These are phyloP conservation scores for Coniferiporia sulphurascens DNA, from an alignment of 1,284 basidiomycete genomes.

Conservation along the genomic window DNA sequence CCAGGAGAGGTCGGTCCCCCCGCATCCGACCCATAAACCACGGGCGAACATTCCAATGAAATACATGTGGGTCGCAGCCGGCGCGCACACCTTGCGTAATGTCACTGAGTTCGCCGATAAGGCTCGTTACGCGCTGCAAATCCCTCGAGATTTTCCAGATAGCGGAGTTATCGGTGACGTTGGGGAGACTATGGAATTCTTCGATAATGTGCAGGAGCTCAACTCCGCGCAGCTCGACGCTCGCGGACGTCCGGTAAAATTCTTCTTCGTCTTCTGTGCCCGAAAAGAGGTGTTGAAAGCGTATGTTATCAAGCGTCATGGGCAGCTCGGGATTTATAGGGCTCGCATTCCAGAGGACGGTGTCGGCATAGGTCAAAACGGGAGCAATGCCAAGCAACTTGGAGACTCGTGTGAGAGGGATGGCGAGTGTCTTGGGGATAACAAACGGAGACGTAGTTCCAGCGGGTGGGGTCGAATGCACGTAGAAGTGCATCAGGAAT, in stretches of 20 bases:
- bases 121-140: constrained; percentile 61
- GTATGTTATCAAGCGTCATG: constrained; percentile 57
- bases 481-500: constrained; percentile 87
- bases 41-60: constrained; percentile 89
- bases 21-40: constrained; percentile 87
- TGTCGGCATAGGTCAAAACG: constrained; percentile 92
- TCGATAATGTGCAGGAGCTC: constrained; percentile 87
- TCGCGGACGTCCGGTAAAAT: constrained; percentile 85
- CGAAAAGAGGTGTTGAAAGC: constrained; percentile 76
- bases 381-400: constrained; percentile 81
- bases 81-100: constrained; percentile 69
- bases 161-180: constrained; percentile 63
- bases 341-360: constrained; percentile 93
- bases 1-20: constrained; percentile 47
- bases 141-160: constrained; percentile 70
- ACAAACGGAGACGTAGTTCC: constrained; percentile 37
- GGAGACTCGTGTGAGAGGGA: constrained; percentile 81
- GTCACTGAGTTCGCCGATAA: constrained; percentile 72
- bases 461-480: constrained; percentile 65
- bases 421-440: constrained; percentile 72
- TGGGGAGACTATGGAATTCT: constrained; percentile 70
- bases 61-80: constrained; percentile 79
- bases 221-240: constrained; percentile 83
- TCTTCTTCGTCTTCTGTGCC: constrained; percentile 78
- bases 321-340: constrained; percentile 50